These are phyloP conservation scores for Cytospora chrysosperma DNA, from an alignment of 2,329 filamentous ascomycete genomes.

Conservation along the genomic window DNA sequence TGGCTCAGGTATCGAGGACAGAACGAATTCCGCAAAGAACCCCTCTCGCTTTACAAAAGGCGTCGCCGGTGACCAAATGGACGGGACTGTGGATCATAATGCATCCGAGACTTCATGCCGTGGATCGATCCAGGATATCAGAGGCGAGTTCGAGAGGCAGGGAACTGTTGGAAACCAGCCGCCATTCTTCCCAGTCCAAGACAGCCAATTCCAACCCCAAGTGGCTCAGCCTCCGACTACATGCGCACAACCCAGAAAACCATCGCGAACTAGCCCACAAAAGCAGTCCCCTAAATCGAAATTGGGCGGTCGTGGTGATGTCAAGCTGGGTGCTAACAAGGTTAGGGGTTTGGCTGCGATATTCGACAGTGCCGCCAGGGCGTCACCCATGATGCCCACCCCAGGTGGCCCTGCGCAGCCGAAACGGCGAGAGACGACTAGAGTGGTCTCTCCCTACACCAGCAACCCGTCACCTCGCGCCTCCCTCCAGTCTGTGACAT, in stretches of 20 bases:
- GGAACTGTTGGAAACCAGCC: neutral
- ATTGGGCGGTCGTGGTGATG: neutral
- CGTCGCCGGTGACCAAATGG: slow-evolving; percentile 17
- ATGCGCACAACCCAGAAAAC: neutral
- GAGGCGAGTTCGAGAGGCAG: neutral
- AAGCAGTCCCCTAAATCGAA: slow-evolving; percentile 9
- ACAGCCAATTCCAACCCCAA: neutral
- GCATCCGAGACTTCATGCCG: slow-evolving; percentile 5
- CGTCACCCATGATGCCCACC: slow-evolving; percentile 27
- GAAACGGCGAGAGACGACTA: slow-evolving; percentile 17
- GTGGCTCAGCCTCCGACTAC: slow-evolving; percentile 11
- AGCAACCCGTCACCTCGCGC: slow-evolving; percentile 19
- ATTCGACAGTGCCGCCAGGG: slow-evolving; percentile 43
- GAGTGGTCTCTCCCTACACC: slow-evolving; percentile 21
- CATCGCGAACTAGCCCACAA: slow-evolving; percentile 18
- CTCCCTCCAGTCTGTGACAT: slow-evolving; percentile 11
- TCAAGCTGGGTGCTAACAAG: slow-evolving; percentile 31
- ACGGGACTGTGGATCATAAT: slow-evolving; percentile 12
- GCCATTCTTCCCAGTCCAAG: slow-evolving; percentile 5
- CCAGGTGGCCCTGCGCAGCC: slow-evolving; percentile 1
- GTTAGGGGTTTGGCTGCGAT: slow-evolving; percentile 53
- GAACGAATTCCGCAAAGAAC: neutral
- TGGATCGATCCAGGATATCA: slow-evolving; percentile 9
- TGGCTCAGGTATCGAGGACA: neutral
- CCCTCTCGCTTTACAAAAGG: neutral